Conservation (phyloP, 1,139 yeast species). For the Zygotorulaspora mrakii region DNA sequence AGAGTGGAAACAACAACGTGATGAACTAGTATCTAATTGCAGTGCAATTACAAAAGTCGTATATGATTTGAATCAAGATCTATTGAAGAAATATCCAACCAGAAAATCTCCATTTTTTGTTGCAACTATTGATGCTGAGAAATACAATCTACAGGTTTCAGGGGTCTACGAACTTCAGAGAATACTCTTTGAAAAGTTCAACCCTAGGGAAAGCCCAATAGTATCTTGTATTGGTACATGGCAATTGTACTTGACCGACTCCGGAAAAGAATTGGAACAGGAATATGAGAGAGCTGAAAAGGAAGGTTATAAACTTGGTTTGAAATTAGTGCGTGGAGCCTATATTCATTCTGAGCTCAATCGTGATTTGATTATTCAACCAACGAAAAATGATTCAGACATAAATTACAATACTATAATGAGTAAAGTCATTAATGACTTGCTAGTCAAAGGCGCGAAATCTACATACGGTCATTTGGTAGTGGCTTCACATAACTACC, state of each 20-base stretch:
- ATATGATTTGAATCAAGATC: constrained; percentile 50
- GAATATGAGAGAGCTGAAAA: constrained; percentile 66
- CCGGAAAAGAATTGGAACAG: constrained; percentile 54
- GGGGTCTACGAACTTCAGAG: constrained; percentile 92
- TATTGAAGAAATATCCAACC: constrained; percentile 53
- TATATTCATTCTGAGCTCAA: constrained; percentile 86
- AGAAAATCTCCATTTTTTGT: constrained; percentile 79
- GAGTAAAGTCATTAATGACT: constrained; percentile 56
- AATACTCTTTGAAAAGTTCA: constrained; percentile 69
- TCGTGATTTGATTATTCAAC: constrained; percentile 61
- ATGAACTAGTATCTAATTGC: constrained; percentile 62
- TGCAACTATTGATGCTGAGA: constrained; percentile 90
- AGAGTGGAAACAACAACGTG: constrained; percentile 52
- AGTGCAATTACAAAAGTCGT: constrained; percentile 53
- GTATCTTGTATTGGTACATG: constrained; percentile 83
- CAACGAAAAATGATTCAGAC: constrained; percentile 57
- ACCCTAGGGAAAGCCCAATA: constrained; percentile 51
- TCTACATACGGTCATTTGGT: constrained; percentile 77
- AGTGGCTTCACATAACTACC: constrained; percentile 86
- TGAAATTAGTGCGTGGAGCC: constrained; percentile 96
- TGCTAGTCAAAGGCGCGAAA: constrained; percentile 48
- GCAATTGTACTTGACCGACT: constrained; percentile 83
- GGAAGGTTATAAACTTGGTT: constrained; percentile 69
- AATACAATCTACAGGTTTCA: constrained; percentile 68
- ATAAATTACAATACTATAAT: constrained; percentile 70